phyloP scores from a whole-genome alignment of 2,329 filamentous ascomycete genomes.

The Meredithiella fracta region DNA sequence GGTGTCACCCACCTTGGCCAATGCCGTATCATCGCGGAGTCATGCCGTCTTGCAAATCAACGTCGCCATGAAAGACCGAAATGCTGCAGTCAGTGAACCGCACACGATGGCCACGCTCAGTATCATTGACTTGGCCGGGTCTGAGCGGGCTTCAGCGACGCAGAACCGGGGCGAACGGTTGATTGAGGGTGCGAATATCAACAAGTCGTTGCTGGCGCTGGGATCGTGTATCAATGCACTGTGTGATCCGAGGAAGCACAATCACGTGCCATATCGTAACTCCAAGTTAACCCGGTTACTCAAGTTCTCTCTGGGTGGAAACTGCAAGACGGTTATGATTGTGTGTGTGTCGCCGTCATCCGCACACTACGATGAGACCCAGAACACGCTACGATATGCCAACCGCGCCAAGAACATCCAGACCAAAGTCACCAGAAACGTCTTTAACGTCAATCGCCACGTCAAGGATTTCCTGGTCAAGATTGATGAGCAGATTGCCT shows the following conservation, averaged over 20 bases:
- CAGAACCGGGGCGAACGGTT: slow-evolving; percentile 89
- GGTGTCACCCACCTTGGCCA: slow-evolving; percentile 91
- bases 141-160: slow-evolving; percentile 86
- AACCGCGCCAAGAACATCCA: slow-evolving; percentile 99
- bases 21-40: slow-evolving; percentile 91
- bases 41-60: slow-evolving; percentile 97
- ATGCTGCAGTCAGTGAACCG: slow-evolving; percentile 80
- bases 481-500: slow-evolving; percentile 94
- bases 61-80: slow-evolving; percentile 81
- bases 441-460: slow-evolving; percentile 97
- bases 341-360: slow-evolving; percentile 95
- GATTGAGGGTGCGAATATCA: slow-evolving; percentile 94
- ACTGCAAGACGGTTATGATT: slow-evolving; percentile 99
- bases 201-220: slow-evolving; percentile 87
- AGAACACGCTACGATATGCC: slow-evolving; percentile 92
- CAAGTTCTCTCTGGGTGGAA: slow-evolving; percentile 93
- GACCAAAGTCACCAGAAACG: slow-evolving; percentile 97
- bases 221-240: slow-evolving; percentile 97
- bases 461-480: slow-evolving; percentile 99
- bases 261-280: slow-evolving; percentile 93
- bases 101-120: slow-evolving; percentile 97
- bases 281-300: slow-evolving; percentile 89
- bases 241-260: slow-evolving; percentile 78
- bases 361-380: slow-evolving; percentile 92
- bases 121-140: slow-evolving; percentile 94